Conservation (phyloP, 2,329 filamentous ascomycete species). For the Sarocladium strictum region DNA sequence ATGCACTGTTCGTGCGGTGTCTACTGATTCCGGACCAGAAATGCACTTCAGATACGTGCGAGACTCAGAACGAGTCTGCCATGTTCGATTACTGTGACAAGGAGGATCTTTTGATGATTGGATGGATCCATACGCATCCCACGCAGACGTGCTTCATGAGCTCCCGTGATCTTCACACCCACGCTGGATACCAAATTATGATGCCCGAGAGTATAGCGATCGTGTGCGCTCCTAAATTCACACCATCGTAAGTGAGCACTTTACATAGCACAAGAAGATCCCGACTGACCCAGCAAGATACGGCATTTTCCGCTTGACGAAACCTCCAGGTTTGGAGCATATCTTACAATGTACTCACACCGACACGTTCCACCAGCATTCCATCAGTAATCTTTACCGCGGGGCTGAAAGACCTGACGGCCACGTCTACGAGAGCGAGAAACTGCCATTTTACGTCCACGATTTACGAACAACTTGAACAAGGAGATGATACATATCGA, state of each 20-base stretch:
- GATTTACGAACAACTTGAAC: conserved; percentile 37
- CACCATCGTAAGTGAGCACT: conserved; percentile 57
- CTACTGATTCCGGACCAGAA: conserved; percentile 89
- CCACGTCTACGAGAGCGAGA: conserved; percentile 63
- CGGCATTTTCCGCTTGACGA: conserved; percentile 88
- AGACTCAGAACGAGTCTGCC: conserved; percentile 79
- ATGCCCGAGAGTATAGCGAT: conserved; percentile 94
- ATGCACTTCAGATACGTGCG: conserved; percentile 87
- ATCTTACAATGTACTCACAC: conserved; percentile 72
- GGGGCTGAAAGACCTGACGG: conserved; percentile 61
- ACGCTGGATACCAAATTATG: conserved; percentile 93
- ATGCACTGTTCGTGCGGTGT: conserved; percentile 84
- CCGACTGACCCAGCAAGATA: conserved; percentile 48
- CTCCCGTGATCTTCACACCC: conserved; percentile 87
- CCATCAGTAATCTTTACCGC: conserved; percentile 67
- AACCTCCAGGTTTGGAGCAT: conserved; percentile 84
- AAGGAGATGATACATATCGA: not conserved
- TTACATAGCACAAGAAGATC: not conserved
- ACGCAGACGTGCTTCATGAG: conserved; percentile 98
- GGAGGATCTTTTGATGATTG: conserved; percentile 77
- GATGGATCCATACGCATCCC: conserved; percentile 98
- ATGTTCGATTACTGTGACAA: conserved; percentile 86
- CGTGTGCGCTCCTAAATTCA: conserved; percentile 82
- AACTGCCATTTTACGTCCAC: conserved; percentile 54
- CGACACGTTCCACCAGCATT: conserved; percentile 77